Conservation (phyloP, 768 basidiomycete genomes). For the Boletus pseudo-olivaceus region DNA sequence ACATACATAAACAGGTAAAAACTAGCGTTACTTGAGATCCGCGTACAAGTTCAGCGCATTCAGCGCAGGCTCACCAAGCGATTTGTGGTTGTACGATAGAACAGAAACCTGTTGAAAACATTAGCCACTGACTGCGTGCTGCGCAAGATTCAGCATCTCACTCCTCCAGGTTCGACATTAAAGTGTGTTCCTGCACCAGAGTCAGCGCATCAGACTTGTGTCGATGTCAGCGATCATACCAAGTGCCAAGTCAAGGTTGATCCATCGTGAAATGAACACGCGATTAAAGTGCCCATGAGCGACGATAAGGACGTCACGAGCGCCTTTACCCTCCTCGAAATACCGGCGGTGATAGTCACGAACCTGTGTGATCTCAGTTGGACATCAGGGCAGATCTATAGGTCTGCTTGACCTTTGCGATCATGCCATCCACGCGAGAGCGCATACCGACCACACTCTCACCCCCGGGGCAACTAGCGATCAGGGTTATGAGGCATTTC, state of each 20-base stretch:
- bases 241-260: slow-evolving; percentile 57
- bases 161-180: slow-evolving; percentile 81
- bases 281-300: slow-evolving; percentile 85
- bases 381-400: not conserved
- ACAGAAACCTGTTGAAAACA: slow-evolving; percentile 57
- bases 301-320: slow-evolving; percentile 82
- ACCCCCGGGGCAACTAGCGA: slow-evolving; percentile 75
- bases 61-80: slow-evolving; percentile 72
- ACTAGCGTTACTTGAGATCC: slow-evolving; percentile 28
- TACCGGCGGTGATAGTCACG: slow-evolving; percentile 70
- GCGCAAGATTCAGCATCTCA: slow-evolving; percentile 33
- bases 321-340: slow-evolving; percentile 60
- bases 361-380: slow-evolving; percentile 42
- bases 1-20: slow-evolving; percentile 23
- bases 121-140: not conserved
- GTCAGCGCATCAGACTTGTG: slow-evolving; percentile 6
- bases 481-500: slow-evolving; percentile 3
- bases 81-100: slow-evolving; percentile 80
- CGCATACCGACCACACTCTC: slow-evolving; percentile 82
- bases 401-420: slow-evolving; percentile 53
- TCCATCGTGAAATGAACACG: slow-evolving; percentile 79
- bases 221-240: slow-evolving; percentile 36
- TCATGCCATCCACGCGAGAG: slow-evolving; percentile 70
- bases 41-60: slow-evolving; percentile 71
- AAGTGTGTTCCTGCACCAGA: slow-evolving; percentile 60